Evolutionary conservation across 768 basidiomycete genomes (phyloP).

Genomic region (Kwoniella sp.): DNA sequence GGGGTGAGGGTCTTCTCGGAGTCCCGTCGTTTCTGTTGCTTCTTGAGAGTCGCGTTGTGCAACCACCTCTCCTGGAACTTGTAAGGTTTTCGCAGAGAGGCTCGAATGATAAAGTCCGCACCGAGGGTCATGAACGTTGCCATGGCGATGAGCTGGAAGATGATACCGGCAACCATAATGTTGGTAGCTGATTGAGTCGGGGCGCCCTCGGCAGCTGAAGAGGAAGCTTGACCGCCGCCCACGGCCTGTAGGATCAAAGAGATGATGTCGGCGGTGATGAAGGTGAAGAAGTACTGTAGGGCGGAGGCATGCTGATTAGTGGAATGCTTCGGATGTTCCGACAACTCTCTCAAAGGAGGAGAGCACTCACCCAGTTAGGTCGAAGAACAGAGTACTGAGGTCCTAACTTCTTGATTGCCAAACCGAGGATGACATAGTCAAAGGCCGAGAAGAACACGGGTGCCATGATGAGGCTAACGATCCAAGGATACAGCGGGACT

Average conservation of each 20-base stretch:
- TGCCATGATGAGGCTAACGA: slow-evolving; percentile 50
- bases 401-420: slow-evolving; percentile 37
- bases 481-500: too few species aligned
- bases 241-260: slow-evolving; percentile 53
- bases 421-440: slow-evolving; percentile 43
- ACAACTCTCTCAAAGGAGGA: not conserved
- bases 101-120: slow-evolving; percentile 48
- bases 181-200: slow-evolving; percentile 48
- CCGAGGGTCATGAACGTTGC: slow-evolving; percentile 46
- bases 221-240: slow-evolving; percentile 45
- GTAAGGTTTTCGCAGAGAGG: slow-evolving; percentile 28
- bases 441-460: slow-evolving; percentile 52
- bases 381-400: slow-evolving; percentile 32
- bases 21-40: not conserved
- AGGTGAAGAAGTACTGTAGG: slow-evolving; percentile 47
- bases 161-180: slow-evolving; percentile 56
- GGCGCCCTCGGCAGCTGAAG: slow-evolving; percentile 33
- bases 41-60: slow-evolving; percentile 1
- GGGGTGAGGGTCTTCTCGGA: slow-evolving; percentile 11
- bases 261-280: slow-evolving; percentile 51
- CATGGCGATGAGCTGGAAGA: slow-evolving; percentile 54
- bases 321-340: not conserved
- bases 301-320: not conserved
- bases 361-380: slow-evolving; percentile 26
- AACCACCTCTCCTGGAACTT: slow-evolving; percentile 28